Conservation (phyloP, 805 yeast genomes). For the Nakazawaea holstii region DNA sequence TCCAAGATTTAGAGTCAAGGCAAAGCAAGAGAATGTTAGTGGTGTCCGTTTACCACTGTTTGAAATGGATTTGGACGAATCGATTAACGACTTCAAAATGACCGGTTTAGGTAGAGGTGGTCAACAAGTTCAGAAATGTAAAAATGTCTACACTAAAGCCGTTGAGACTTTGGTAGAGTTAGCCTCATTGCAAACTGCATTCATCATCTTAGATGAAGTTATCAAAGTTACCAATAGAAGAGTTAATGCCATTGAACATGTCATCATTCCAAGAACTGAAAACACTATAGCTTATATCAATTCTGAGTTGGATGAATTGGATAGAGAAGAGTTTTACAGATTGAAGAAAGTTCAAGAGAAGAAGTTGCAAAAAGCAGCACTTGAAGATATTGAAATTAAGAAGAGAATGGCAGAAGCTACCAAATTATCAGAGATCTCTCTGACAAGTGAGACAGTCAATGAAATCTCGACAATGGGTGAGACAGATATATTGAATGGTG, state of each 20-base stretch:
- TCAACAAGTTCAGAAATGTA: conserved; percentile 94
- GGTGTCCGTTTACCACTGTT: conserved; percentile 95
- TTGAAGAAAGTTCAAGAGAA: conserved; percentile 94
- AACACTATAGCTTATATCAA: conserved; percentile 89
- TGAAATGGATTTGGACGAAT: conserved; percentile 77
- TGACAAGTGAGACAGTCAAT: conserved; percentile 37
- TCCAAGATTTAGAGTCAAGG: conserved; percentile 86
- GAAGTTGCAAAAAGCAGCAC: conserved; percentile 77
- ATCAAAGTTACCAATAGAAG: conserved; percentile 97
- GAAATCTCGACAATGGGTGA: conserved; percentile 24
- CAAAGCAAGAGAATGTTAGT: conserved; percentile 92
- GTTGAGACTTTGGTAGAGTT: conserved; percentile 96
- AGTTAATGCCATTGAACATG: conserved; percentile 98
- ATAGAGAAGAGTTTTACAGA: conserved; percentile 96
- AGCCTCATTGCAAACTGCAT: conserved; percentile 95
- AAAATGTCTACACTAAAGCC: conserved; percentile 86
- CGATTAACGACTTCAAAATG: conserved; percentile 88
- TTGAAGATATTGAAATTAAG: conserved; percentile 49
- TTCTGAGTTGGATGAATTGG: conserved; percentile 94
- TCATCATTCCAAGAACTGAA: conserved; percentile 95
- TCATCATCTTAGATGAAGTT: conserved; percentile 93
- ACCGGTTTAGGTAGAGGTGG: conserved; percentile 99
- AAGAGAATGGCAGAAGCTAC: conserved; percentile 25
- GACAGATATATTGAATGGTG: conserved; percentile 23
- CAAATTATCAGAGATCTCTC: conserved; percentile 17